Conservation (phyloP, 768 basidiomycete species). For the Hygrophoropsis aurantiaca region DNA sequence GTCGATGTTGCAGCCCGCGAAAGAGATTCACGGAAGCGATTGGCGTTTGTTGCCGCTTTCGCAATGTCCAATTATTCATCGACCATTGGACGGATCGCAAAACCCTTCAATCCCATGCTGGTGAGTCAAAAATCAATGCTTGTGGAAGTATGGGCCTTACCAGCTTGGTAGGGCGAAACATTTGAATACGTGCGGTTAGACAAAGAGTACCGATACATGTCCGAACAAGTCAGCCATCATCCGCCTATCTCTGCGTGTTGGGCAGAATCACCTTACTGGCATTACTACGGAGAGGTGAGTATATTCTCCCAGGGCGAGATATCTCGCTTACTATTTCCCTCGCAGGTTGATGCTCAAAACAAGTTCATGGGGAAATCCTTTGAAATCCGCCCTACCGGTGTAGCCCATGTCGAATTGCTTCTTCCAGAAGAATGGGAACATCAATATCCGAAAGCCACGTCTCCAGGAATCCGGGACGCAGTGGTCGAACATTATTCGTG, state of each 20-base stretch:
- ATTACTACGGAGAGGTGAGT: constrained; percentile 82
- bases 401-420: constrained; percentile 84
- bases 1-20: constrained; percentile 85
- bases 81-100: constrained; percentile 94
- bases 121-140: constrained; percentile 40
- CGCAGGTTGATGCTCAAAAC: constrained; percentile 91
- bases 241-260: constrained; percentile 96
- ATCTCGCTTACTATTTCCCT: not conserved
- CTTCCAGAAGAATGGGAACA: constrained; percentile 67
- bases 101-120: constrained; percentile 96
- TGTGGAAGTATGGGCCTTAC: not conserved
- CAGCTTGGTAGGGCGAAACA: constrained; percentile 67
- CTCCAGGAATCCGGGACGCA: constrained; percentile 42
- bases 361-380: constrained; percentile 97
- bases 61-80: constrained; percentile 98
- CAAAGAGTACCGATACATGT: constrained; percentile 88
- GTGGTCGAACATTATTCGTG: constrained; percentile 91
- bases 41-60: constrained; percentile 94
- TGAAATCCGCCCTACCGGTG: constrained; percentile 94
- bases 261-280: constrained; percentile 87
- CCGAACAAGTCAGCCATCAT: constrained; percentile 97
- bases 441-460: constrained; percentile 58
- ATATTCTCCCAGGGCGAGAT: not conserved
- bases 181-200: constrained; percentile 92
- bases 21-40: constrained; percentile 71